A percentile compares a stretch with the other conserved stretches of the same genome.
phyloP scores from a whole-genome alignment of 1,284 basidiomycete genomes.

The Ustilago xerochloae region DNA sequence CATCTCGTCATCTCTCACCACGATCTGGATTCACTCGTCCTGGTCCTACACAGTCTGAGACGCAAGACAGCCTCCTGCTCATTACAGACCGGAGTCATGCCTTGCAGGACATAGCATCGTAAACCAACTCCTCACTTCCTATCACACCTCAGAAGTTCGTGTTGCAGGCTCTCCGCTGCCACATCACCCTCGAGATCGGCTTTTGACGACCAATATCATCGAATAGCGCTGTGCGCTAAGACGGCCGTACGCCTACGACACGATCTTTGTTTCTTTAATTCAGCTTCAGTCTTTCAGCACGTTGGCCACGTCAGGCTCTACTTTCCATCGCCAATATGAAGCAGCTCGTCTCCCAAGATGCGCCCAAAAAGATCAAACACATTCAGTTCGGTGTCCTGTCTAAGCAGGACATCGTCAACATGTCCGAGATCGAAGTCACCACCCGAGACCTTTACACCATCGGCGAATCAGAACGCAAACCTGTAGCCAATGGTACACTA shows the following conservation, averaged over 20 bases:
- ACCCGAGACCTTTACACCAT: slow-evolving; percentile 65
- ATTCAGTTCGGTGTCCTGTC: slow-evolving; percentile 69
- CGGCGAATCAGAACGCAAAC: slow-evolving; percentile 56
- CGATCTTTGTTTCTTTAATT: not conserved
- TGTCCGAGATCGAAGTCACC: slow-evolving; percentile 66
- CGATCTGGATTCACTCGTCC: not conserved
- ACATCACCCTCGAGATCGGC: not conserved
- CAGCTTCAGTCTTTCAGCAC: not conserved
- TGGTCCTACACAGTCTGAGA: not conserved
- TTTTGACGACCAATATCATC: not conserved
- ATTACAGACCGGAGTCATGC: not conserved
- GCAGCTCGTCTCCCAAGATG: slow-evolving; percentile 66
- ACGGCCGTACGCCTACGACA: not conserved
- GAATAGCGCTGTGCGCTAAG: not conserved
- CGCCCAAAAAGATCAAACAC: slow-evolving; percentile 68
- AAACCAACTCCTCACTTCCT: no score
- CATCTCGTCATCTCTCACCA: no score
- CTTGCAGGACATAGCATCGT: slow-evolving; percentile 1
- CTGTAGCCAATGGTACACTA: slow-evolving; percentile 62
- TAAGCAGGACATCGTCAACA: slow-evolving; percentile 67
- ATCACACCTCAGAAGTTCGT: not conserved
- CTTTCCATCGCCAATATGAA: slow-evolving; percentile 57
- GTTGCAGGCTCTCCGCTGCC: not conserved
- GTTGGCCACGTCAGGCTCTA: slow-evolving; percentile 16
- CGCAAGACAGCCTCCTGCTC: not conserved